Percentiles rank a stretch among this genome's conserved stretches.
Conservation (phyloP, 2,329 filamentous ascomycete species). For the Bertia moriformis region DNA sequence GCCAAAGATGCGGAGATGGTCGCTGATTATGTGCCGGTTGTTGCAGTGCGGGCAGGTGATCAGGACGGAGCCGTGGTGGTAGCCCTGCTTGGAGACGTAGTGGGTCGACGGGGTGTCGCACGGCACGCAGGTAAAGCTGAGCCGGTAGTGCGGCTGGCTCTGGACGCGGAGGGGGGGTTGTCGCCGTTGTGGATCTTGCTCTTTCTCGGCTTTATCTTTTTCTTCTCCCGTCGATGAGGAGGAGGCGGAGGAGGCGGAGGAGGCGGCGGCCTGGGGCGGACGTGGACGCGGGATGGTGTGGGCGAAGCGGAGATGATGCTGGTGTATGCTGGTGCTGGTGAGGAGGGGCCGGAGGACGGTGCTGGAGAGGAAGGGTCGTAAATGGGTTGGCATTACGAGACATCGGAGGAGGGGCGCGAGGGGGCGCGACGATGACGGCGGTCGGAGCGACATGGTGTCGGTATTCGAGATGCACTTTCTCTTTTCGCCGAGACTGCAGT, state of each 20-base stretch:
- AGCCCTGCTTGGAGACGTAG: slow-evolving; percentile 81
- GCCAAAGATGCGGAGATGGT: slow-evolving; percentile 70
- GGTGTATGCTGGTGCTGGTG: too few relatives aligned
- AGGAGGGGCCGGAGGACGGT: too few relatives aligned
- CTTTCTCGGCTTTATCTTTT: too few relatives aligned
- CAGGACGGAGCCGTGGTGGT: slow-evolving; percentile 77
- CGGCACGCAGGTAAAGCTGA: slow-evolving; percentile 85
- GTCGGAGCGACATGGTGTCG: background rate
- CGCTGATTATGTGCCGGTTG: slow-evolving; percentile 79
- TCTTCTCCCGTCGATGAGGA: too few relatives aligned
- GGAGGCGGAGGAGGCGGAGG: background rate
- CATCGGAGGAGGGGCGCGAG: background rate
- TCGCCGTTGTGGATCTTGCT: too few relatives aligned
- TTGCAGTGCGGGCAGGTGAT: slow-evolving; percentile 78
- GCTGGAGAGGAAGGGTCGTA: too few relatives aligned
- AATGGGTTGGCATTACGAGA: too few relatives aligned
- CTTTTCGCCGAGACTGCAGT: too few relatives aligned
- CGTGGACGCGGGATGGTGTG: background rate
- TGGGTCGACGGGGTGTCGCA: slow-evolving; percentile 73
- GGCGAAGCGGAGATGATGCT: too few relatives aligned
- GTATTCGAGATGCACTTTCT: too few relatives aligned
- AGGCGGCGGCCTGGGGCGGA: background rate
- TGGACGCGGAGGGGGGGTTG: background rate
- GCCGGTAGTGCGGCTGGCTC: slow-evolving; percentile 58
- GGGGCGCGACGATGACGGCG: background rate